phyloP scores from a whole-genome alignment of 1,284 basidiomycete species.

The Puccinia novopanici region DNA sequence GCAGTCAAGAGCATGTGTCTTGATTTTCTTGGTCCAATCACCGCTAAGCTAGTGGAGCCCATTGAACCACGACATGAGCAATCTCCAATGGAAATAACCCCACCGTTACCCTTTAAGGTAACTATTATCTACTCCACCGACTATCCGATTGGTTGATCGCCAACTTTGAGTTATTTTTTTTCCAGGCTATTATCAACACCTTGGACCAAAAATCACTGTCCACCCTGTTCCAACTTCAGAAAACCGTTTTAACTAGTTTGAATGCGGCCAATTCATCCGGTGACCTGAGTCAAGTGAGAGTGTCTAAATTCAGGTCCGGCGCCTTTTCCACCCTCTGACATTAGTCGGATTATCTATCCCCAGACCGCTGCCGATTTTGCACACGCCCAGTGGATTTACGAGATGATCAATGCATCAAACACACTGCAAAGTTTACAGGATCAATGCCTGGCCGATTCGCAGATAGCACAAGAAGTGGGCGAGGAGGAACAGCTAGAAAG shows the following conservation, averaged over 20 bases:
- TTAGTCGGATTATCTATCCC: conserved; percentile 6
- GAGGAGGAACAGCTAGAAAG: neutral
- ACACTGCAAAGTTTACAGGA: conserved; percentile 20
- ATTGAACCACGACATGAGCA: conserved; percentile 11
- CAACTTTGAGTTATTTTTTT: neutral
- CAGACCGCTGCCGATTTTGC: conserved; percentile 42
- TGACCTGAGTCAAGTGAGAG: conserved; percentile 27
- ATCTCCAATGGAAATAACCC: neutral
- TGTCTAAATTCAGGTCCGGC: neutral
- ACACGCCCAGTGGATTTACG: conserved; percentile 43
- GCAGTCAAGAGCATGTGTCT: conserved; percentile 46
- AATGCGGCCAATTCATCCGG: conserved; percentile 6
- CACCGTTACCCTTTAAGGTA: conserved; percentile 40
- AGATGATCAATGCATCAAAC: conserved; percentile 30
- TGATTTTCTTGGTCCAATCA: conserved; percentile 48
- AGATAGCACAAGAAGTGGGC: neutral
- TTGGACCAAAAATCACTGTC: conserved; percentile 16
- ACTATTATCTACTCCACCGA: neutral
- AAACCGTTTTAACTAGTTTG: conserved; percentile 13
- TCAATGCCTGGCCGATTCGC: conserved; percentile 15
- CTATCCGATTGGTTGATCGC: neutral
- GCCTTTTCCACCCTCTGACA: neutral
- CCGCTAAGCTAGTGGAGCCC: conserved; percentile 25
- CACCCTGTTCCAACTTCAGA: conserved; percentile 30
- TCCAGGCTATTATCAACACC: conserved; percentile 29